These are phyloP conservation scores for Penicillium steckii DNA, from an alignment of 495 filamentous ascomycete species.

Conservation along the genomic window DNA sequence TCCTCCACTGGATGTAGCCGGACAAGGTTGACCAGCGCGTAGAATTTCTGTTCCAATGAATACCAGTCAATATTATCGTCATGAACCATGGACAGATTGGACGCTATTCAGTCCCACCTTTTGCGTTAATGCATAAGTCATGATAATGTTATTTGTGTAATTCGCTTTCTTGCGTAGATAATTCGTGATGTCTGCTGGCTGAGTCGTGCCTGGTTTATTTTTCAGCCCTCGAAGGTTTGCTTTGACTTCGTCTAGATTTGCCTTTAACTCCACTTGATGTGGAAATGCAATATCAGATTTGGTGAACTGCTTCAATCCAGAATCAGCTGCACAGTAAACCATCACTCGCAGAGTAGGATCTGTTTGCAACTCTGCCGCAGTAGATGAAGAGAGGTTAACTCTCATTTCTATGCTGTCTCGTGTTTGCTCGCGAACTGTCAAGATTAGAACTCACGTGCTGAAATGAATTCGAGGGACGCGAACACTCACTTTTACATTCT, in stretches of 20 bases:
- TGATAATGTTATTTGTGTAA: slow-evolving; percentile 72
- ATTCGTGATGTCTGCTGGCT: slow-evolving; percentile 85
- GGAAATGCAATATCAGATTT: slow-evolving; percentile 81
- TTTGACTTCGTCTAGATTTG: slow-evolving; percentile 84
- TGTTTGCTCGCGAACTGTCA: slow-evolving; percentile 49
- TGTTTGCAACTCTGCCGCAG: slow-evolving; percentile 45
- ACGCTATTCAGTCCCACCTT: slow-evolving; percentile 56
- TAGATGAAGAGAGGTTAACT: slow-evolving; percentile 50
- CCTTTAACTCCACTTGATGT: slow-evolving; percentile 85
- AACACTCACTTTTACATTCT: slow-evolving; percentile 64
- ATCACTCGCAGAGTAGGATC: slow-evolving; percentile 65
- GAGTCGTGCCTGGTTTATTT: slow-evolving; percentile 90
- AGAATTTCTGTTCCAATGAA: slow-evolving; percentile 63
- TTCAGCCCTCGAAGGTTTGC: slow-evolving; percentile 89
- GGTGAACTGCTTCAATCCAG: slow-evolving; percentile 52
- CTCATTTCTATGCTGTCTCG: slow-evolving; percentile 51
- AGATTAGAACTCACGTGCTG: slow-evolving; percentile 25
- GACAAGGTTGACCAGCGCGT: slow-evolving; percentile 70
- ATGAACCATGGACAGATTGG: background rate
- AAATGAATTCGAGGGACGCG: background rate
- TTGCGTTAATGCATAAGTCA: slow-evolving; percentile 89
- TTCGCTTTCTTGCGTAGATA: slow-evolving; percentile 64
- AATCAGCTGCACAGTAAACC: slow-evolving; percentile 73
- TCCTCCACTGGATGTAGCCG: slow-evolving; percentile 67
- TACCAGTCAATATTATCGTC: too few species aligned